Evolutionary conservation across 129 eudicot species (phyloP).

Genomic region (Apium graveolens): DNA sequence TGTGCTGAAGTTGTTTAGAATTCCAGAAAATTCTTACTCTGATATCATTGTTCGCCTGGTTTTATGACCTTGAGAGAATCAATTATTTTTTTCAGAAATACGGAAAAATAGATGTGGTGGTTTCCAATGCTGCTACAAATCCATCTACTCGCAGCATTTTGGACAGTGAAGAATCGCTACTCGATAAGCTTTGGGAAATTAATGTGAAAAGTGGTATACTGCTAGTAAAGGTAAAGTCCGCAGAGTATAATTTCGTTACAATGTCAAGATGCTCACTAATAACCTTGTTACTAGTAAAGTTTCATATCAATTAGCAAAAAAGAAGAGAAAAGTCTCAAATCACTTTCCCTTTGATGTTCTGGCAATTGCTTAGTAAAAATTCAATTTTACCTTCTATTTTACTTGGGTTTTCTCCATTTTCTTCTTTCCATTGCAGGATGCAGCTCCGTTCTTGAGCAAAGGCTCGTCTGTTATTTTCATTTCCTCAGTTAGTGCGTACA

Average conservation of each 20-base stretch:
- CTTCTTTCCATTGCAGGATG: conserved; percentile 44
- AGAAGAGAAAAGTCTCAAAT: neutral
- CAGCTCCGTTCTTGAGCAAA: conserved; percentile 60
- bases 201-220: conserved; percentile 80
- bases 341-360: neutral
- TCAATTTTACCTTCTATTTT: neutral
- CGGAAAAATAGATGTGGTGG: conserved; percentile 81
- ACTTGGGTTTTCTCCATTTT: neutral
- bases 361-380: neutral
- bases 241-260: neutral
- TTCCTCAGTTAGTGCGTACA: conserved; percentile 56
- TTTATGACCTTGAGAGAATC: neutral
- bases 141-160: conserved; percentile 55
- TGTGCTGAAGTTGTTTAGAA: neutral
- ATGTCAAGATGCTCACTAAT: neutral
- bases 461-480: conserved; percentile 63
- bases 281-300: neutral
- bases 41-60: neutral
- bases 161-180: conserved; percentile 63
- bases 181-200: conserved; percentile 94
- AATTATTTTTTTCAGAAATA: conserved; percentile 51
- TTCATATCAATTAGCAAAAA: neutral
- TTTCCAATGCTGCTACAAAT: conserved; percentile 93
- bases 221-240: conserved; percentile 48
- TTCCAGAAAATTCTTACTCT: neutral